Conservation (phyloP, 2,329 filamentous ascomycete genomes). For the Rutstroemia sp. region DNA sequence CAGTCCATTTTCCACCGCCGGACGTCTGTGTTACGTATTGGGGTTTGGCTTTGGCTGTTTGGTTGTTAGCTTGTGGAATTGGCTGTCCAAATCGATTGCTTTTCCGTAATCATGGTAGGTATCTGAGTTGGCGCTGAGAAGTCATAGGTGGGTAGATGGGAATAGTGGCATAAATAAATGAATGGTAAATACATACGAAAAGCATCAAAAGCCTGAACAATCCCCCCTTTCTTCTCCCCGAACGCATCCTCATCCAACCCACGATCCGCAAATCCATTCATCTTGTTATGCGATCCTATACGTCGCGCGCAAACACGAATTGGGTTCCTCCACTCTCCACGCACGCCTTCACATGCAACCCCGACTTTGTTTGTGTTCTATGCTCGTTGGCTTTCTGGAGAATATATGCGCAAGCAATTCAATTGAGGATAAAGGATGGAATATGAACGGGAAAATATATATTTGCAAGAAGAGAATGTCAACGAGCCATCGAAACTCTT, state of each 20-base stretch:
- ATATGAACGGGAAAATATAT: not conserved
- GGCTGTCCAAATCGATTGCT: not conserved
- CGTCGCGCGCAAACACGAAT: not conserved
- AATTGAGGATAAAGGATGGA: not conserved
- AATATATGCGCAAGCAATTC: not conserved
- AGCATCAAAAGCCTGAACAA: constrained; percentile 87
- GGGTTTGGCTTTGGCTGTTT: constrained; percentile 83
- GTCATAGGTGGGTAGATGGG: not conserved
- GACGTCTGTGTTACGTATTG: constrained; percentile 81
- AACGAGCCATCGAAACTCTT: not conserved
- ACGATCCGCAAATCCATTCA: constrained; percentile 73
- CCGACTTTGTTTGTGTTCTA: not conserved
- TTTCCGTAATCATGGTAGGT: not conserved
- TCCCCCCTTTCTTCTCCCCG: constrained; percentile 60
- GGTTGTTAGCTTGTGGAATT: not conserved
- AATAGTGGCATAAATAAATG: not conserved
- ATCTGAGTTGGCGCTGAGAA: not conserved
- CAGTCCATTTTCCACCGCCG: constrained; percentile 89
- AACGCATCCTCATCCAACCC: constrained; percentile 73
- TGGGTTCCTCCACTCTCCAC: not conserved
- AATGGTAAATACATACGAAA: constrained; percentile 64
- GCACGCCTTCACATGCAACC: not conserved
- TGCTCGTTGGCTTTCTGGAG: not conserved
- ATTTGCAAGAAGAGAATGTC: not conserved
- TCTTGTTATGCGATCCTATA: constrained; percentile 13